These are phyloP conservation scores for Stephanodiscus triporus DNA, from an alignment of 108 stramenopile genomes.

Conservation along the genomic window DNA sequence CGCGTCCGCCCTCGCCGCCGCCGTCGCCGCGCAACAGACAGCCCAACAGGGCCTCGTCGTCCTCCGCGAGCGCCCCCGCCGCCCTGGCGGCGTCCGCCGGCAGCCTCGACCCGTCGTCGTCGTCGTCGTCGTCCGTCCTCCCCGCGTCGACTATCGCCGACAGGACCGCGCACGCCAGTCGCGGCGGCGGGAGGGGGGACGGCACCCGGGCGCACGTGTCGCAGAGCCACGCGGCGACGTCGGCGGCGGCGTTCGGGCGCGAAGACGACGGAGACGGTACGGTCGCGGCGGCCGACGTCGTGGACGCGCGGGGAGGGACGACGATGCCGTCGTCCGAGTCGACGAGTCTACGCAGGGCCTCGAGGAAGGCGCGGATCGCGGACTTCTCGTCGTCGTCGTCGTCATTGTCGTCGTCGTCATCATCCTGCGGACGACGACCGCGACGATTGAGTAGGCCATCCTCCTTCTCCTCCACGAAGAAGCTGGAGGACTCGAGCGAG, in stretches of 20 bases:
- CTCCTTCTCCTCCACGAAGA: not conserved
- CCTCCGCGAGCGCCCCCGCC: slow-evolving; percentile 78
- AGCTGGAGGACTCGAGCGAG: not conserved
- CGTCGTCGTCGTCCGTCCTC: not conserved
- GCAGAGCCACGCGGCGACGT: slow-evolving; percentile 19
- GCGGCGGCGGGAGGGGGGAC: slow-evolving; percentile 25
- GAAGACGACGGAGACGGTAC: slow-evolving; percentile 3
- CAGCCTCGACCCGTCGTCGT: slow-evolving; percentile 23
- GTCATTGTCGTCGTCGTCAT: not conserved
- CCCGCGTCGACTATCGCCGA: slow-evolving; percentile 5
- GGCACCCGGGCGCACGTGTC: slow-evolving; percentile 23
- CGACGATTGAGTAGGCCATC: not conserved
- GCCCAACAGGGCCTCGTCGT: slow-evolving; percentile 39
- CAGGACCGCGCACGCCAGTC: slow-evolving; percentile 21
- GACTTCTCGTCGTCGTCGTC: no score
- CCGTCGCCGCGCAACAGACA: not conserved
- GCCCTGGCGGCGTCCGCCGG: slow-evolving; percentile 64
- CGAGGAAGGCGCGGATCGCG: not conserved
- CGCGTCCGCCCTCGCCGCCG: slow-evolving; percentile 17
- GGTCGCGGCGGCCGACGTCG: not conserved
- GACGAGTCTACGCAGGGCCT: not conserved
- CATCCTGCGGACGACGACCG: not conserved
- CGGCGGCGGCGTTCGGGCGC: not conserved
- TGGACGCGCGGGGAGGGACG: not conserved
- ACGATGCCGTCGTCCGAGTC: not conserved